Percentiles rank a stretch among this genome's conserved stretches.
phyloP scores from a whole-genome alignment of 768 basidiomycete species.

The Gloeopeniophorella convolvens region DNA sequence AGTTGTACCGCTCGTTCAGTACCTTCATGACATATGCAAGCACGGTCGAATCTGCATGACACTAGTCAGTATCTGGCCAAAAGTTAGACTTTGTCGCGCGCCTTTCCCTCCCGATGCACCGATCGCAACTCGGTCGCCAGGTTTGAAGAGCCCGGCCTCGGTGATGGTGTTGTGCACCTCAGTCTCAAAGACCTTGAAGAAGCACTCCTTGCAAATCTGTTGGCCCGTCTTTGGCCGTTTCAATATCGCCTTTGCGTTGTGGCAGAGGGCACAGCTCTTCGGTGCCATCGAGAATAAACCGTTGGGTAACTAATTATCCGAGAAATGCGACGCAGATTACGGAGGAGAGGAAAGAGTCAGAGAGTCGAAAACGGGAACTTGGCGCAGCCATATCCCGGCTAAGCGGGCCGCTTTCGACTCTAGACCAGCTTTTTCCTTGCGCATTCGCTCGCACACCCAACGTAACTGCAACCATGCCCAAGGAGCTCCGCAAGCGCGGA shows the following conservation, averaged over 20 bases:
- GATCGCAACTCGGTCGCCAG: slow-evolving; percentile 91
- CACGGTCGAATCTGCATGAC: slow-evolving; percentile 82
- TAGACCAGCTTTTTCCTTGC: neutral
- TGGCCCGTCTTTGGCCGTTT: slow-evolving; percentile 96
- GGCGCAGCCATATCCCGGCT: too few relatives aligned
- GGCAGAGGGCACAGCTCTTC: slow-evolving; percentile 70
- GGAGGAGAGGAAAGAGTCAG: neutral
- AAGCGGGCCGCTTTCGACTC: too few relatives aligned
- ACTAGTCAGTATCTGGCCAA: neutral
- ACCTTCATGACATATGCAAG: slow-evolving; percentile 96
- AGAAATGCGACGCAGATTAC: neutral
- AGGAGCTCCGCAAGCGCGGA: slow-evolving; percentile 69
- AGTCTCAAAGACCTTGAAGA: slow-evolving; percentile 96
- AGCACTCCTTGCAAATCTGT: slow-evolving; percentile 94
- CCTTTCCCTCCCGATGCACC: slow-evolving; percentile 99
- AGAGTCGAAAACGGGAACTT: neutral
- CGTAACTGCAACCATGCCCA: slow-evolving; percentile 47
- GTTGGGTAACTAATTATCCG: slow-evolving; percentile 11
- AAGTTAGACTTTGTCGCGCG: slow-evolving; percentile 26
- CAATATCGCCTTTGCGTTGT: slow-evolving; percentile 73
- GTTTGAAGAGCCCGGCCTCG: slow-evolving; percentile 73
- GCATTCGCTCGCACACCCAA: neutral
- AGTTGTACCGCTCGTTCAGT: slow-evolving; percentile 89
- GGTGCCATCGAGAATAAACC: slow-evolving; percentile 57
- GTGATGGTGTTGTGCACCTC: slow-evolving; percentile 96